Conservation (phyloP, 1,284 basidiomycete species). For the Rhodotorula sp. region DNA sequence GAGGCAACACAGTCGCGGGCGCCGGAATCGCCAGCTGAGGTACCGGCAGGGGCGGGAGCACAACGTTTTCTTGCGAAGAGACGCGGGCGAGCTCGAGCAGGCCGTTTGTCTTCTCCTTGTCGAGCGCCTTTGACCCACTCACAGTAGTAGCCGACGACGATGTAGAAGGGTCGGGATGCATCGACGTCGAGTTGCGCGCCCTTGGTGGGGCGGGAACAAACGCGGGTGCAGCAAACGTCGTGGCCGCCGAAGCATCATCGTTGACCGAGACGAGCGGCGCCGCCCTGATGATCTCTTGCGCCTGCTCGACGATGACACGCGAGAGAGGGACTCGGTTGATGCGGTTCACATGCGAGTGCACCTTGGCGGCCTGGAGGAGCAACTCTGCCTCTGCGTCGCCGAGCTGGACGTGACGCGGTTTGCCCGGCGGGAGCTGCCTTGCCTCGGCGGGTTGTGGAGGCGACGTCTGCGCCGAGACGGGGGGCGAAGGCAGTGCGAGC, state of each 20-base stretch:
- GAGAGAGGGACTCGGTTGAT: slow-evolving; percentile 26
- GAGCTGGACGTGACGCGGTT: slow-evolving; percentile 37
- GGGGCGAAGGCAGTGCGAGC: slow-evolving; percentile 9
- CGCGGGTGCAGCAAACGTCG: neutral
- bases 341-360: slow-evolving; percentile 29
- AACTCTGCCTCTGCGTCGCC: slow-evolving; percentile 54
- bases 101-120: neutral
- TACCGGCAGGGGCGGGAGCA: neutral
- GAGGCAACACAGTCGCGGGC: neutral
- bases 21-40: neutral
- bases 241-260: neutral
- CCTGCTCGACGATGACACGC: slow-evolving; percentile 16
- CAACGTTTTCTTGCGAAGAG: neutral
- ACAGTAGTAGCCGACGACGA: too few species aligned
- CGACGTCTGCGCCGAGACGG: neutral
- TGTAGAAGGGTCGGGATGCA: too few species aligned
- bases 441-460: neutral
- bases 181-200: too few species aligned
- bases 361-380: slow-evolving; percentile 50
- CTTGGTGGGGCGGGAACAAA: neutral
- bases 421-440: neutral
- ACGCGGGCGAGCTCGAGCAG: slow-evolving; percentile 9
- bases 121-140: neutral
- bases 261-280: too few species aligned
- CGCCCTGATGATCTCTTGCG: slow-evolving; percentile 15